These are phyloP conservation scores for Przewalskia tangutica DNA, from an alignment of 257 asterid species.

Conservation along the genomic window DNA sequence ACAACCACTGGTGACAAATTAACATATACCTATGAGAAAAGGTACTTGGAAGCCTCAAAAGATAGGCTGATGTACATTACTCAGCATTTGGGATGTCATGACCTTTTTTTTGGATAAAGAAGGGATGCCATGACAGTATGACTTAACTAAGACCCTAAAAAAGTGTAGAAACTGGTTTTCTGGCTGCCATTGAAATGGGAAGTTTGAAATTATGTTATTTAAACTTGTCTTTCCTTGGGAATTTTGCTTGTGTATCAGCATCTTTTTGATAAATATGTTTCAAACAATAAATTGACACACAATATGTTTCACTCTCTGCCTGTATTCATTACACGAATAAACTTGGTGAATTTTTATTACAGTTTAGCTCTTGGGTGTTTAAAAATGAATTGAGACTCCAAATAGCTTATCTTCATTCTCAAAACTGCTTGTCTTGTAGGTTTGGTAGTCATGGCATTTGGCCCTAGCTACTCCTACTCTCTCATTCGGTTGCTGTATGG, in stretches of 20 bases:
- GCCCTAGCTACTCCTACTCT: slow-evolving; percentile 95
- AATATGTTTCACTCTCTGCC: neutral
- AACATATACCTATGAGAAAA: neutral
- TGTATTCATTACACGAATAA: neutral
- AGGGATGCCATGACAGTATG: neutral
- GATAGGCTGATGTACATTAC: too few relatives aligned
- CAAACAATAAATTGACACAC: neutral
- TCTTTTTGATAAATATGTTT: neutral
- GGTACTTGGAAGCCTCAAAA: neutral
- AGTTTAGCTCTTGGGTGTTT: neutral
- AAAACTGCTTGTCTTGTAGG: slow-evolving; percentile 32
- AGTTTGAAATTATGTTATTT: neutral
- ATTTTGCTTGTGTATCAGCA: neutral
- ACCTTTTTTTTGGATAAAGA: neutral
- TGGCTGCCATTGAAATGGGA: neutral
- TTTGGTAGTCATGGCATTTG: slow-evolving; percentile 73
- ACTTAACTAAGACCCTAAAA: neutral
- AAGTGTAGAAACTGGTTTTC: neutral
- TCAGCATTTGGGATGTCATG: neutral
- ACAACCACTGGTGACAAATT: neutral
- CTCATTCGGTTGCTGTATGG: slow-evolving; percentile 80
- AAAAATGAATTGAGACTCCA: neutral
- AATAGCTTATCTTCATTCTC: neutral
- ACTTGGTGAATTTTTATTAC: neutral
- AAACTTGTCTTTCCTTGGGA: neutral